These are phyloP conservation scores for Neospermospora avenae DNA, from an alignment of 2,329 filamentous ascomycete genomes.

Conservation along the genomic window DNA sequence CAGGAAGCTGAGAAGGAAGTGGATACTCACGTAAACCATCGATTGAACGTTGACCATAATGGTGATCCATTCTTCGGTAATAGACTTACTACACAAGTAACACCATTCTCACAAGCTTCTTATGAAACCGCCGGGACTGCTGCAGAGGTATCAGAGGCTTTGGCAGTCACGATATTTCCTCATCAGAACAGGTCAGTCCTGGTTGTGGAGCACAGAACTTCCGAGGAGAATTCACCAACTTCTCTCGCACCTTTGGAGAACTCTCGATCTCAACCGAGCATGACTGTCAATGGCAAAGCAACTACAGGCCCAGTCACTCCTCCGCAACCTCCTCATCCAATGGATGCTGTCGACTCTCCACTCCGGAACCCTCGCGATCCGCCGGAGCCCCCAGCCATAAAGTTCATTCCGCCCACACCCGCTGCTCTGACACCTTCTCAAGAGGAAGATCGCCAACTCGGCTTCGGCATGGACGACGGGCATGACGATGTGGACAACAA, in stretches of 20 bases:
- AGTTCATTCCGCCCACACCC: constrained; percentile 62
- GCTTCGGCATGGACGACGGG: constrained; percentile 47
- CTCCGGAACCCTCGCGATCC: constrained; percentile 60
- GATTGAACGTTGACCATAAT: constrained; percentile 45
- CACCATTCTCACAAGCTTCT: constrained; percentile 60
- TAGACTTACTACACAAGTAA: constrained; percentile 53
- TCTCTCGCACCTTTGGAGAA: constrained; percentile 16
- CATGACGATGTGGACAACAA: constrained; percentile 39
- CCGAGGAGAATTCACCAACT: constrained; percentile 19
- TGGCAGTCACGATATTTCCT: constrained; percentile 58
- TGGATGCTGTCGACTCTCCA: constrained; percentile 58
- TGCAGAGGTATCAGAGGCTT: constrained; percentile 59
- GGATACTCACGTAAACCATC: constrained; percentile 15
- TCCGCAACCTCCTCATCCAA: constrained; percentile 45
- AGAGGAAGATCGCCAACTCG: constrained; percentile 50
- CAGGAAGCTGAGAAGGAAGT: constrained; percentile 20
- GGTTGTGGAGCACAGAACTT: constrained; percentile 43
- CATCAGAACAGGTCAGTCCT: constrained; percentile 64
- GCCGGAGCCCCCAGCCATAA: constrained; percentile 53
- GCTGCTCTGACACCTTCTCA: constrained; percentile 54
- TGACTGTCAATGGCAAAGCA: constrained; percentile 37
- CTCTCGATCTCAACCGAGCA: constrained; percentile 15
- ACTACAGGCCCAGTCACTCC: constrained; percentile 48
- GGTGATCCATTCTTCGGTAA: constrained; percentile 53
- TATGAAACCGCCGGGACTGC: constrained; percentile 58